Percentiles rank a stretch among this genome's conserved stretches.
These are phyloP conservation scores for Coniferiporia sulphurascens DNA, from an alignment of 1,284 basidiomycete species.

Conservation along the genomic window DNA sequence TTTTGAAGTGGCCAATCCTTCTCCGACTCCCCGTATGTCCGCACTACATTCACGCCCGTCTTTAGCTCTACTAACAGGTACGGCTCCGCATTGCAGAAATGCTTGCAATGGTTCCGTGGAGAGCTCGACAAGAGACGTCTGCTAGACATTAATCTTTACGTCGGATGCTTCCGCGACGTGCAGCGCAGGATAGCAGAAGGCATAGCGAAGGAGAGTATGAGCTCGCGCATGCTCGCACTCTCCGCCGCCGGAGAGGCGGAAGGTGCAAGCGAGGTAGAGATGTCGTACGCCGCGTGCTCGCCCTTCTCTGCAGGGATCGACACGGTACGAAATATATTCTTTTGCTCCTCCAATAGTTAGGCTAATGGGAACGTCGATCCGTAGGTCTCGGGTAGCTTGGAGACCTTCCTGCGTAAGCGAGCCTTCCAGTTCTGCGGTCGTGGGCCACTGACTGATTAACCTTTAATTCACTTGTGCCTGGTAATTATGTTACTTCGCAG, in stretches of 20 bases:
- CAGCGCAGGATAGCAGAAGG: constrained; percentile 11
- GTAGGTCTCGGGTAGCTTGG: not conserved
- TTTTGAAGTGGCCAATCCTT: constrained; percentile 3
- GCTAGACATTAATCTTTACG: constrained; percentile 12
- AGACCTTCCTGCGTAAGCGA: constrained; percentile 1
- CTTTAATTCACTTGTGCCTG: not conserved
- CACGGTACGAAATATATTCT: constrained; percentile 18
- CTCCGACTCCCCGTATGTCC: constrained; percentile 5
- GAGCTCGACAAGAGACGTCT: constrained; percentile 12
- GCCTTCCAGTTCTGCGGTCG: not conserved
- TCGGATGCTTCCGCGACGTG: constrained; percentile 13
- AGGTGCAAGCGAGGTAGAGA: constrained; percentile 18
- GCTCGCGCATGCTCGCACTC: constrained; percentile 11
- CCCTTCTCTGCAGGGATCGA: constrained; percentile 23
- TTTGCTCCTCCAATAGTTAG: not conserved
- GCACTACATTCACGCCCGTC: not conserved
- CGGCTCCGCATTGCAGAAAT: constrained; percentile 10
- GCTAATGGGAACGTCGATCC: not conserved
- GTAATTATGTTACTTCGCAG: not conserved
- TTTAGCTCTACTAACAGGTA: not conserved
- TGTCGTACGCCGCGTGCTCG: constrained; percentile 20
- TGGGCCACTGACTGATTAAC: not conserved
- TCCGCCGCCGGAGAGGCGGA: not conserved
- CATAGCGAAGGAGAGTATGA: constrained; percentile 19
- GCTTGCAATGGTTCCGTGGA: constrained; percentile 21